Evolutionary conservation across 2,329 filamentous ascomycete species (phyloP).

Genomic region (Fusarium torulosum): DNA sequence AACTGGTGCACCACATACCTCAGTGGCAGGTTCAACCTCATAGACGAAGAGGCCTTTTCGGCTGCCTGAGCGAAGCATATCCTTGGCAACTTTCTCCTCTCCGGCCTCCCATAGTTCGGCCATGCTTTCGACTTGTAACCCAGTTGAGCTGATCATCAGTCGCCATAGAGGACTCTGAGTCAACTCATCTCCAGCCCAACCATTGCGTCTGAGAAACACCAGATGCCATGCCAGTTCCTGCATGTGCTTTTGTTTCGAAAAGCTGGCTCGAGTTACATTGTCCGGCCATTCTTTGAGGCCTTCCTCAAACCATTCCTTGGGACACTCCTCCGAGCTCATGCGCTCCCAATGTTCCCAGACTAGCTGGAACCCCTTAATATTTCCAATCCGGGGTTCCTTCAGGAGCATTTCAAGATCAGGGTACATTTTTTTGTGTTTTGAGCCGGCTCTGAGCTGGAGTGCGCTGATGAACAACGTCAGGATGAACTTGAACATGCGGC

Average conservation of each 20-base stretch:
- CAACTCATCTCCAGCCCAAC: background rate
- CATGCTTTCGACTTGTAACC: background rate
- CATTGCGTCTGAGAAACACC: background rate
- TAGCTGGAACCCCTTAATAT: background rate
- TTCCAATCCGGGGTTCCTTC: background rate
- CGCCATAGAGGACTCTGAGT: background rate
- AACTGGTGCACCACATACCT: background rate
- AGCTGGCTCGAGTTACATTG: background rate
- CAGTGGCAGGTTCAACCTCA: background rate
- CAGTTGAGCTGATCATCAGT: background rate
- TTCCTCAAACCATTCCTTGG: background rate
- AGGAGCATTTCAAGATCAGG: background rate
- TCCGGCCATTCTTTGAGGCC: background rate
- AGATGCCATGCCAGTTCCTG: constrained; percentile 21
- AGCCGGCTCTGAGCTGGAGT: constrained; percentile 1
- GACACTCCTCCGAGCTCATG: too few relatives aligned
- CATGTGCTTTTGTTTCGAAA: background rate
- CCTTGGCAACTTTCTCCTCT: background rate
- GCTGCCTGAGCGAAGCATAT: background rate
- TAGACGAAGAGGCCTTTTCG: constrained; percentile 12
- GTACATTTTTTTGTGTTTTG: background rate
- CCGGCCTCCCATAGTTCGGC: background rate
- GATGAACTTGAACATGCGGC: background rate
- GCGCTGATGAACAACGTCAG: constrained; percentile 13
- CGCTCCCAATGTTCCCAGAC: constrained; percentile 1